Percentiles rank a stretch among this genome's conserved stretches.
phyloP scores from a whole-genome alignment of 2,329 filamentous ascomycete species.

The Akanthomyces dipterigenus region DNA sequence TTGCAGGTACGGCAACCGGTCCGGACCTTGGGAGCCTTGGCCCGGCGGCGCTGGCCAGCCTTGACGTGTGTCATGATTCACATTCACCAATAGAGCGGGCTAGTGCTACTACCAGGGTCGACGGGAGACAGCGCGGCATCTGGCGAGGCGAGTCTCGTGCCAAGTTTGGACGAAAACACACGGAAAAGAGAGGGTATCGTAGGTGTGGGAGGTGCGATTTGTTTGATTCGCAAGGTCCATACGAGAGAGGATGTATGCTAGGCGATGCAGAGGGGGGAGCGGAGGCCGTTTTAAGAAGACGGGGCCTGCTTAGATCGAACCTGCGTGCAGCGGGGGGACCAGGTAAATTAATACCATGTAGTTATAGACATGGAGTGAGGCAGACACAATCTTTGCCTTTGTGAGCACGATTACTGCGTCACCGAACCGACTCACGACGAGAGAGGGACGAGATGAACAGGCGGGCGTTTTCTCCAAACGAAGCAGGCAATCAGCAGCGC shows the following conservation, averaged over 20 bases:
- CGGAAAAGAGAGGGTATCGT: neutral
- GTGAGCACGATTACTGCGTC: neutral
- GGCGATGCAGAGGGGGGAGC: neutral
- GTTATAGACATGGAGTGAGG: neutral
- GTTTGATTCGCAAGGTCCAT: neutral
- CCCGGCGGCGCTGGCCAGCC: constrained; percentile 9
- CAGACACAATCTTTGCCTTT: neutral
- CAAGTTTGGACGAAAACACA: neutral
- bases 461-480: neutral
- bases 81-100: neutral
- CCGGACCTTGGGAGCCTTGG: constrained; percentile 12
- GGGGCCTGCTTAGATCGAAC: constrained; percentile 4
- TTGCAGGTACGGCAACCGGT: constrained; percentile 13
- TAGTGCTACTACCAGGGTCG: neutral
- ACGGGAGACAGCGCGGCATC: neutral
- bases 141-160: neutral
- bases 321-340: neutral
- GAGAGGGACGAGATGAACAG: neutral
- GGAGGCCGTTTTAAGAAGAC: constrained; percentile 8
- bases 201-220: neutral
- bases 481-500: neutral
- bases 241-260: neutral
- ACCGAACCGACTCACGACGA: too few relatives aligned
- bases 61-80: constrained; percentile 12
- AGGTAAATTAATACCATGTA: neutral